Evolutionary conservation across 2,329 filamentous ascomycete genomes (phyloP), one percentile per base, ranked within the genome.

Genomic region (Claviceps quebecensis): DNA sequence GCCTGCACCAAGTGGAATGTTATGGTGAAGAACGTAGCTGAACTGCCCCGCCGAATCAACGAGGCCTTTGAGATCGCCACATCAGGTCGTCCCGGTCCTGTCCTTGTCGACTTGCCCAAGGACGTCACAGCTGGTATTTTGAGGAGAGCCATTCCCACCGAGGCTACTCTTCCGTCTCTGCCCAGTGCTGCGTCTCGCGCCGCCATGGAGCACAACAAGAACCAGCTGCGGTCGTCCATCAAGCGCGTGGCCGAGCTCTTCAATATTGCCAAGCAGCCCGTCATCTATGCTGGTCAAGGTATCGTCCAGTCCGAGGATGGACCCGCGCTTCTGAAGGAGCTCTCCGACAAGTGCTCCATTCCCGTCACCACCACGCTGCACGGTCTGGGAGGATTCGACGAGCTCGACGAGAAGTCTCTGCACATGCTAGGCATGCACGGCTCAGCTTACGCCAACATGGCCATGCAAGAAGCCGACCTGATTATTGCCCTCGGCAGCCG

Each of bases 371-470:
- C 93, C 26, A 96, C 93, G 50, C 82, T 98, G 6, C 90, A 95
- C 63, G 93, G 90, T 60, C 80, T 98, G 8, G 93, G 93, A 61
- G 87, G 81, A 22, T 97, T 85, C 58, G 90, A 97, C 62, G 93
- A 97, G 72, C 78, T 93, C 13, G 88, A 97, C 63, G 81, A 88
- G 58, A 96, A 95, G 78, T 86, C 90, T 45, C 77, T 97, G 49
- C 90, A 97, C 72, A 98, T 98, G 93, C 81, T 97, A 34, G 93
- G 93, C 57, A 97, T 97, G 93, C 91, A 97, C 74, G 93, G 93
- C 54, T 86, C 90, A 8, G 90, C 89, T 7, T 98, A 95, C 63
- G 93, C 93, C 66, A 98, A 98, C 74, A 88, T 96, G 85, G 82
- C 93, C 16, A 96, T 98, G 74, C 91, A 98, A 70, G 86, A 95